Conservation (phyloP, 2,329 filamentous ascomycete species). For the Colletotrichum tropicale region DNA sequence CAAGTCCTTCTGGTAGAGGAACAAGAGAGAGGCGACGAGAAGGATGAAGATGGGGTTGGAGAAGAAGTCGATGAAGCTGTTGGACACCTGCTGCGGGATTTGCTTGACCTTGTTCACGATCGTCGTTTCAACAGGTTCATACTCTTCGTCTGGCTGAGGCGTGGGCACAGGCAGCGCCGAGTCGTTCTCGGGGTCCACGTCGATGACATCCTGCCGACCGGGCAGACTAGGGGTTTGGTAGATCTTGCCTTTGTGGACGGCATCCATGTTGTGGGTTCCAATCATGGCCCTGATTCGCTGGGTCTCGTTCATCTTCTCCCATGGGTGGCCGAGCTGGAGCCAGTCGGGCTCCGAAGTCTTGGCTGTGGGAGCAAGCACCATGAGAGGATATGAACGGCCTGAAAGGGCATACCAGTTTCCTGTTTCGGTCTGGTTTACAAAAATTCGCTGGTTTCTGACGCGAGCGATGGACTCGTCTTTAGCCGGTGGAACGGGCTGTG, state of each 20-base stretch:
- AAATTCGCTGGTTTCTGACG: slow-evolving; percentile 70
- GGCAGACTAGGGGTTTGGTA: slow-evolving; percentile 43
- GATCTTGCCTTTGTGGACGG: slow-evolving; percentile 30
- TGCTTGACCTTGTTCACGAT: slow-evolving; percentile 56
- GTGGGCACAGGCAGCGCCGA: slow-evolving; percentile 35
- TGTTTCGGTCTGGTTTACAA: slow-evolving; percentile 84
- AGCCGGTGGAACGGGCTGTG: slow-evolving; percentile 76
- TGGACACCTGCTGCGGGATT: slow-evolving; percentile 53
- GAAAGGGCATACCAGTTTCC: slow-evolving; percentile 96
- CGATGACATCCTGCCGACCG: slow-evolving; percentile 28
- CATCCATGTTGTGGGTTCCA: slow-evolving; percentile 72
- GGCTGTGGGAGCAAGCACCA: slow-evolving; percentile 68
- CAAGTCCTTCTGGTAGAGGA: slow-evolving; percentile 52
- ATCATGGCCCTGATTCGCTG: slow-evolving; percentile 68
- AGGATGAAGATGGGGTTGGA: slow-evolving; percentile 58
- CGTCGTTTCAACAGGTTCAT: slow-evolving; percentile 35
- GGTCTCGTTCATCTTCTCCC: slow-evolving; percentile 42
- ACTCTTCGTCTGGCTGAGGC: slow-evolving; percentile 24
- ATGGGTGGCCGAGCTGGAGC: slow-evolving; percentile 46
- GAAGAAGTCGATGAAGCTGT: slow-evolving; percentile 59
- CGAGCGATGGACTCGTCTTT: slow-evolving; percentile 53
- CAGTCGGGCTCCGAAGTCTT: slow-evolving; percentile 51
- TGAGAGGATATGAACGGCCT: slow-evolving; percentile 82
- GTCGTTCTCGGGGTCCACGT: slow-evolving; percentile 36
- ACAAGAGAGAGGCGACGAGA: slow-evolving; percentile 43